Conservation (phyloP, 2,329 filamentous ascomycete genomes). For the Neonectria neomacrospora region DNA sequence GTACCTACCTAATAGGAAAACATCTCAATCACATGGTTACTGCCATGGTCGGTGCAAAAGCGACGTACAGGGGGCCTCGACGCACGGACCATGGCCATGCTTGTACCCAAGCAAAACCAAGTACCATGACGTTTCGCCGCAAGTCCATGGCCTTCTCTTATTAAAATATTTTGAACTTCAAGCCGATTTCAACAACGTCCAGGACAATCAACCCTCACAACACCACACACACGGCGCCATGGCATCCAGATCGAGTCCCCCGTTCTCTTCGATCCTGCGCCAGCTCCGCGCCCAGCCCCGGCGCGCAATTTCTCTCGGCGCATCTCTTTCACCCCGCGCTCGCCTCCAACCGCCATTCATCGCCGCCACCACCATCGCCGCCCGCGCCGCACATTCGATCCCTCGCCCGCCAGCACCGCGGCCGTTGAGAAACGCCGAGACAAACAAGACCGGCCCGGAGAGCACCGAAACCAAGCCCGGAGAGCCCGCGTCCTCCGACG, state of each 20-base stretch:
- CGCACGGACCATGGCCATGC: neutral
- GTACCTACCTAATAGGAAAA: neutral
- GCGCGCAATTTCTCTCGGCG: conserved; percentile 30
- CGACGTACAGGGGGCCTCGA: neutral
- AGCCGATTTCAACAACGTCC: conserved; percentile 8
- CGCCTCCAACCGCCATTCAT: conserved; percentile 29
- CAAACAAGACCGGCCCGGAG: conserved; percentile 24
- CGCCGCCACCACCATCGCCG: conserved; percentile 26
- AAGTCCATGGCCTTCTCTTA: conserved; percentile 11
- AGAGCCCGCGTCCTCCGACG: conserved; percentile 24
- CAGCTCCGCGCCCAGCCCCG: conserved; percentile 32
- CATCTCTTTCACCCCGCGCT: conserved; percentile 22
- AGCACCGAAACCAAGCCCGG: conserved; percentile 25
- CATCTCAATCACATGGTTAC: neutral
- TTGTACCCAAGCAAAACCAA: conserved; percentile 14
- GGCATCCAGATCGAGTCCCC: conserved; percentile 43
- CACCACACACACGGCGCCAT: conserved; percentile 34
- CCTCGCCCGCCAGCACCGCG: conserved; percentile 46
- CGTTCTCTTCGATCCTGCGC: conserved; percentile 34
- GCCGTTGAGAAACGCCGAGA: conserved; percentile 20
- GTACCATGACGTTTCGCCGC: conserved; percentile 21
- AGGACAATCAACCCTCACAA: neutral
- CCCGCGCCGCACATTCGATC: conserved; percentile 51
- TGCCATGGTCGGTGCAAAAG: no score
- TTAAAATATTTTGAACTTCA: conserved; percentile 36